These are phyloP conservation scores for Dictyophora rubrovolvata DNA, from an alignment of 768 basidiomycete genomes.

Conservation along the genomic window DNA sequence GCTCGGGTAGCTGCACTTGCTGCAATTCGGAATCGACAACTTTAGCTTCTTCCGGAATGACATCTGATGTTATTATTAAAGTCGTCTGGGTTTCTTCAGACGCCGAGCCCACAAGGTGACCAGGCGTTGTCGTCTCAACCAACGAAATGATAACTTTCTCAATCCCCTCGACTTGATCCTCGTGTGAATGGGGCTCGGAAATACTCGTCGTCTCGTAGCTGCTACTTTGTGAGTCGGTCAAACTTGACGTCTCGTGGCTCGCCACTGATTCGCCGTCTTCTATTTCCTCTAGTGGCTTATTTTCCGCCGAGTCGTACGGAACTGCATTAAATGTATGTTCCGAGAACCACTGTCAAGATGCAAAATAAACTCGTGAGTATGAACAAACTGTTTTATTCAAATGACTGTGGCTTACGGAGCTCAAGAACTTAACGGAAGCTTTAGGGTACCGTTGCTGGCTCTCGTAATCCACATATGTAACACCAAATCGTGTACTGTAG, in stretches of 20 bases:
- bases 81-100: too few species aligned
- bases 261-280: not conserved
- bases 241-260: not conserved
- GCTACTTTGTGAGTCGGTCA: not conserved
- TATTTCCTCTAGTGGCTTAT: not conserved
- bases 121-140: not conserved
- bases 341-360: not conserved
- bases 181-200: not conserved
- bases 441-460: constrained; percentile 61
- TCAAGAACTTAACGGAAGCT: constrained; percentile 46
- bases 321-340: not conserved
- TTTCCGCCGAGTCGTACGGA: not conserved
- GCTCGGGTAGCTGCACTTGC: not conserved
- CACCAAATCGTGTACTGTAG: constrained; percentile 56
- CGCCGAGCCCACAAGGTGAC: not conserved
- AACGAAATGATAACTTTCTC: not conserved
- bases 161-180: not conserved
- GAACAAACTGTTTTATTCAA: not conserved
- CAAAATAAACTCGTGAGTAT: not conserved
- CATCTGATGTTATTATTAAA: not conserved
- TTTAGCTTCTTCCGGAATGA: not conserved
- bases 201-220: not conserved
- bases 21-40: not conserved
- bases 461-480: constrained; percentile 62
- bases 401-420: constrained; percentile 30